These are phyloP conservation scores for Talaromyces sp. DNA, from an alignment of 2,329 filamentous ascomycete genomes.

Conservation along the genomic window DNA sequence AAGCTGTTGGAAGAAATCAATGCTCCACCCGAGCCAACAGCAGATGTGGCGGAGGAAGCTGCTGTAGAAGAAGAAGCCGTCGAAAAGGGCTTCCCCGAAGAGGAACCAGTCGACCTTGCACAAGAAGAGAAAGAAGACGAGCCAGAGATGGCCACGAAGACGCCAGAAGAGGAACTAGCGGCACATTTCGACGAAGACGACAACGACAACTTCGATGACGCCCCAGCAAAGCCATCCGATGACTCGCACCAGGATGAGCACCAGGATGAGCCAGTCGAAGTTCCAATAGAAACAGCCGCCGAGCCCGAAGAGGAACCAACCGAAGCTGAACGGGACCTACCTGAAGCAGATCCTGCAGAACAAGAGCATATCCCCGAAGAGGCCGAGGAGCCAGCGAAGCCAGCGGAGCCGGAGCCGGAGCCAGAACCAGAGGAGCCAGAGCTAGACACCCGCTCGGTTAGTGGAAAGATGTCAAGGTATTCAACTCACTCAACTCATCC, in stretches of 20 bases:
- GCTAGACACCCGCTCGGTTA: not conserved
- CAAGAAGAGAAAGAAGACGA: not conserved
- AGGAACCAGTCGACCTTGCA: not conserved
- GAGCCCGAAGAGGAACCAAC: not conserved
- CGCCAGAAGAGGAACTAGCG: not conserved
- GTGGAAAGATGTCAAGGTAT: slow-evolving; percentile 1
- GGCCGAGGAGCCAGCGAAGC: not conserved
- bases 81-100: not conserved
- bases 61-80: not conserved
- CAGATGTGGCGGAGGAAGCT: not conserved
- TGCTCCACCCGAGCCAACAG: not conserved
- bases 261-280: not conserved
- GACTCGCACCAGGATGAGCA: slow-evolving; percentile 2
- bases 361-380: not conserved
- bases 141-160: not conserved
- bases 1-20: not conserved
- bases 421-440: not conserved
- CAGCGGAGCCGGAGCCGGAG: not conserved
- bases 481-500: slow-evolving; percentile 2
- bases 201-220: not conserved
- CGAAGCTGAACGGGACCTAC: slow-evolving; percentile 1
- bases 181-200: not conserved
- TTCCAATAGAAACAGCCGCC: not conserved
- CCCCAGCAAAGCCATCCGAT: not conserved
- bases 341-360: not conserved